phyloP scores from a whole-genome alignment of 768 basidiomycete species.

The Boletales sp. region DNA sequence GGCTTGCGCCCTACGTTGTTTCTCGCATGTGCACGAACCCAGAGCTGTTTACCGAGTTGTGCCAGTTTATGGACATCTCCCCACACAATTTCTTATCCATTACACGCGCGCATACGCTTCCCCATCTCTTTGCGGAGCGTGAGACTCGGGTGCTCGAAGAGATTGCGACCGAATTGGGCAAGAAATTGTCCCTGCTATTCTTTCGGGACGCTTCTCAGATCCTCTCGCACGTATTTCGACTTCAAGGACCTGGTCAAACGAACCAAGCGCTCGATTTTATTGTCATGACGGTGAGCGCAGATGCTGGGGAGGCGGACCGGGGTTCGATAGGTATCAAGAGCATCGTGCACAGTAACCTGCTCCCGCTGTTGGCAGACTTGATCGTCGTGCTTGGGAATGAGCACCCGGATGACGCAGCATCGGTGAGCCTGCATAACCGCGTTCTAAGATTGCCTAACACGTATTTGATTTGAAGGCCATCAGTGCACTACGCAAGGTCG shows the following conservation, averaged over 20 bases:
- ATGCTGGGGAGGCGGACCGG: conserved; percentile 29
- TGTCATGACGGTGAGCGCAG: conserved; percentile 50
- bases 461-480: conserved; percentile 41
- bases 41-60: conserved; percentile 55
- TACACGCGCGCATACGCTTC: conserved; percentile 63
- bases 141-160: conserved; percentile 56
- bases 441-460: conserved; percentile 30
- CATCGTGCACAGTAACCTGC: conserved; percentile 62
- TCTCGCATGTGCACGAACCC: conserved; percentile 57
- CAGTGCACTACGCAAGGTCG: conserved; percentile 44
- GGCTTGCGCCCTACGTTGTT: conserved; percentile 64
- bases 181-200: conserved; percentile 47
- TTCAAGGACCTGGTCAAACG: conserved; percentile 52
- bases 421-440: conserved; percentile 34
- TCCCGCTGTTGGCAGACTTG: conserved; percentile 69
- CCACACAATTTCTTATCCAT: conserved; percentile 59
- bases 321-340: conserved; percentile 41
- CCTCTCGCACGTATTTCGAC: conserved; percentile 63
- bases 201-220: conserved; percentile 56
- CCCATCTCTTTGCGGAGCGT: conserved; percentile 61
- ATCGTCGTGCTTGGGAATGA: conserved; percentile 78
- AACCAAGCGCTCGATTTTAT: conserved; percentile 62
- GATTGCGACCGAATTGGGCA: conserved; percentile 52
- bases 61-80: conserved; percentile 60
- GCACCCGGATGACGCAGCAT: conserved; percentile 39